These are phyloP conservation scores for Novymonas esmeraldas DNA, from an alignment of 208 protist species.

Conservation along the genomic window DNA sequence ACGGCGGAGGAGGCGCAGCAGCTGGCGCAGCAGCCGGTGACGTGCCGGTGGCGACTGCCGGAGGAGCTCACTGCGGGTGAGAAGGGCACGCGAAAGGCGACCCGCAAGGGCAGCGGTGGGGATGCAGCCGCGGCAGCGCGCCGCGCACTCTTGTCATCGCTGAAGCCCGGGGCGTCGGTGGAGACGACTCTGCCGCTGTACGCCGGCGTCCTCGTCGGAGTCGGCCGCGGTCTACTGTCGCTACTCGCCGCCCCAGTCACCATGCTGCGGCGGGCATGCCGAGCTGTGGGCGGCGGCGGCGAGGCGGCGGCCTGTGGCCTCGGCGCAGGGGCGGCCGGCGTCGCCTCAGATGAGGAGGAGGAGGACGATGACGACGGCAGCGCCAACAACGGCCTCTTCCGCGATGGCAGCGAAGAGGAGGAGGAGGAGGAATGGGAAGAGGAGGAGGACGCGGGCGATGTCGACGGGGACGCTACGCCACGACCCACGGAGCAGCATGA, in stretches of 20 bases:
- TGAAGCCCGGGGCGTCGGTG: constrained; percentile 2
- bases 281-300: neutral
- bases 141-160: constrained; percentile 7
- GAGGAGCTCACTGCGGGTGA: constrained; percentile 2
- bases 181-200: constrained; percentile 27
- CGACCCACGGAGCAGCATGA: neutral
- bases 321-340: neutral
- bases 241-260: constrained; percentile 11
- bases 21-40: constrained; percentile 23
- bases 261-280: constrained; percentile 5
- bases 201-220: constrained; percentile 21
- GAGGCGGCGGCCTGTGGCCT: constrained; percentile 4
- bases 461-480: constrained; percentile 2
- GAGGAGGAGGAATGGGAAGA: constrained; percentile 26
- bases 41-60: constrained; percentile 26
- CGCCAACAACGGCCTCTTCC: constrained; percentile 16
- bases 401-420: constrained; percentile 21
- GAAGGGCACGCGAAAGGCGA: neutral
- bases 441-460: constrained; percentile 22
- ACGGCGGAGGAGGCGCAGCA: constrained; percentile 19
- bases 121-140: neutral
- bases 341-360: constrained; percentile 4
- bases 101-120: neutral
- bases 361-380: constrained; percentile 24
- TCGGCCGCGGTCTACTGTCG: constrained; percentile 25